Base-by-base conservation (phyloP, 805 yeast genomes). In the Yamadazyma sp. region DNA sequence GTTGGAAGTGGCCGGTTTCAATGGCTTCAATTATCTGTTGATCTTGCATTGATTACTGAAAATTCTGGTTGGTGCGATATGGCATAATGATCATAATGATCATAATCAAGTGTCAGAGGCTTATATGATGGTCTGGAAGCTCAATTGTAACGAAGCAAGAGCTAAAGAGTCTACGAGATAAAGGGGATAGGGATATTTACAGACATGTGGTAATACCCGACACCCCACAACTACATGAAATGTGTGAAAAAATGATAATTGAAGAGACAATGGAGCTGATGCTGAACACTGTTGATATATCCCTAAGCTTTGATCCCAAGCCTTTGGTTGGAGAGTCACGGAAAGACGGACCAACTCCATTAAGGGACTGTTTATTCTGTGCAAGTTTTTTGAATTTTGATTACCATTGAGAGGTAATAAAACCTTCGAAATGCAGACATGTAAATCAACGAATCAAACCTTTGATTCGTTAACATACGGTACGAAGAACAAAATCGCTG, bases 1-100 rank as follows among this genome's bases (percentile, higher is more conserved):
- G 58, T 29, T 68, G 66, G 53, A 60, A 80, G 6, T 78, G 71
- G 2, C 82, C 81, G 15, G 64, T 65, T 17, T 73, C 71, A 23
- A 81, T 69, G 25, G 79, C 75, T 10, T 59, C 55, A 29, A 64
- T 40, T 33, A 67, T 55, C 21, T 42, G 46, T 11, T 25, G 29
- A 28, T 46, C 46, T 18, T 30, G 35, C 45, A 38, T 43, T 15
- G 35, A 12, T n/a, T n/a, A n/a, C n/a, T n/a, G n/a, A n/a, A n/a
- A n/a, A n/a, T n/a, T n/a, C n/a, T n/a, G n/a, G n/a, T n/a, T n/a
- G n/a, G n/a, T n/a, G n/a, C n/a, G n/a, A n/a, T n/a, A n/a, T n/a
- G n/a, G n/a, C n/a, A n/a, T n/a, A n/a, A n/a, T n/a, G n/a, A n/a
- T n/a, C n/a, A n/a, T n/a, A n/a, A n/a, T n/a, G n/a, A n/a, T n/a